phyloP scores from a whole-genome alignment of 2,329 filamentous ascomycete genomes.

The Sporothrix phasma region DNA sequence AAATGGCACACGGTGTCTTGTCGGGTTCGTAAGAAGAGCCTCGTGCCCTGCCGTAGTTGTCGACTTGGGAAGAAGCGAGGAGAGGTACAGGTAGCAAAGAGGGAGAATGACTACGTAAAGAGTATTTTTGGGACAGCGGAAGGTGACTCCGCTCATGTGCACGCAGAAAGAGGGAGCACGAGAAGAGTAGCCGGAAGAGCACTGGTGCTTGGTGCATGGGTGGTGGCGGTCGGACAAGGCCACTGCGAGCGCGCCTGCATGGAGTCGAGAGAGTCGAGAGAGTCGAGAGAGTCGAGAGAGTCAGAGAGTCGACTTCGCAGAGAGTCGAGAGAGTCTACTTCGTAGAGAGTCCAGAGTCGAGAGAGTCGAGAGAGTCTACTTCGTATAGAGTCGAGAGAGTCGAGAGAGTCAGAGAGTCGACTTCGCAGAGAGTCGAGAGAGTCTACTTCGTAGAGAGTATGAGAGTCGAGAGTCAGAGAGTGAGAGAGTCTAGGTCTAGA shows the following conservation, averaged over 20 bases:
- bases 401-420: too few relatives aligned
- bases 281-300: too few relatives aligned
- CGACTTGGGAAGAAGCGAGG: constrained; percentile 4
- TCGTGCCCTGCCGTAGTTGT: neutral
- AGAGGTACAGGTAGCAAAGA: neutral
- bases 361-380: too few relatives aligned
- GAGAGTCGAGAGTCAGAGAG: too few relatives aligned
- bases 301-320: too few relatives aligned
- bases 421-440: too few relatives aligned
- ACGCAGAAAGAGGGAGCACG: neutral
- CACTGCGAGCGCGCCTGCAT: neutral
- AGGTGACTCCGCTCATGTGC: neutral
- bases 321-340: too few relatives aligned
- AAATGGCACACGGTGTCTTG: neutral
- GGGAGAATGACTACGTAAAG: neutral
- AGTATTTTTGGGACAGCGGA: neutral
- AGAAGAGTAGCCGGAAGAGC: neutral
- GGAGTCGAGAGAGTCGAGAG: too few relatives aligned
- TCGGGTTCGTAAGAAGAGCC: neutral
- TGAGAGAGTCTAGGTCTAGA: too few relatives aligned
- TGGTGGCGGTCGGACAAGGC: neutral
- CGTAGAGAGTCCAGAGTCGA: too few relatives aligned
- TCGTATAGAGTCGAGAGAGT: too few relatives aligned
- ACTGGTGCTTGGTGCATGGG: neutral
- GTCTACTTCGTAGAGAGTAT: too few relatives aligned